Evolutionary conservation across 768 basidiomycete genomes (phyloP), one percentile per base, ranked within the genome.

Genomic region (Phaeotremella fagi): DNA sequence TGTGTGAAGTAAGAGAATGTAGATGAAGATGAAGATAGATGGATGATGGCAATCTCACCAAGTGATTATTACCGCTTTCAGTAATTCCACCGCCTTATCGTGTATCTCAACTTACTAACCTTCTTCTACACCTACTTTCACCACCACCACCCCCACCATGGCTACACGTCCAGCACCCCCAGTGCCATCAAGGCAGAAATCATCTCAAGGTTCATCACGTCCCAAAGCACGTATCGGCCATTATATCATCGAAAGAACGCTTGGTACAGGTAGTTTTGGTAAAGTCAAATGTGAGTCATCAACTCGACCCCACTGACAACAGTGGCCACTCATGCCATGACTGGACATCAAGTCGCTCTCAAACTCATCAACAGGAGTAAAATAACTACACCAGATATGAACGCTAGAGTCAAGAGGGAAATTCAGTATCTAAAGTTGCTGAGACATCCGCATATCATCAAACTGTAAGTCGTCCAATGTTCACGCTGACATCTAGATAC

Each of bases 211-310:
- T 42, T 31, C 50, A 23, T 50, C 61, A 3, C 49, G 59, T 22
- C 54, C 55, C 18, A 68, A 85, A 12, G 78, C 85, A 9, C 85
- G 85, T 77, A 83, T 95, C 27, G 91, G 94, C 41, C 87, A 92
- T 78, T 97, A 97, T 76, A 86, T 82, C 36, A 83, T 98, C 53
- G 82, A 85, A 50, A 76, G 82, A 52, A 90, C 92, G 60, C 86
- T 97, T 54, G 94, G 92, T 18, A 90, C 92, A 60, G 95, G 95
- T 2, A 94, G 90, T 11, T 99, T 98, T 78, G 95, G 94, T 50
- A 97, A 95, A 77, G 95, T 99, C 73, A 98, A 97, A 81, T 88
- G 94, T 95, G 75, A 75, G 90, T 83, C 22, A 26, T 25, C 29
- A 27, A 16, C 12, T 45, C 16, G 3, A 16, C 36, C 20, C 31